Evolutionary conservation across 2,329 filamentous ascomycete species (phyloP).

Genomic region (Emergomyces orientalis): DNA sequence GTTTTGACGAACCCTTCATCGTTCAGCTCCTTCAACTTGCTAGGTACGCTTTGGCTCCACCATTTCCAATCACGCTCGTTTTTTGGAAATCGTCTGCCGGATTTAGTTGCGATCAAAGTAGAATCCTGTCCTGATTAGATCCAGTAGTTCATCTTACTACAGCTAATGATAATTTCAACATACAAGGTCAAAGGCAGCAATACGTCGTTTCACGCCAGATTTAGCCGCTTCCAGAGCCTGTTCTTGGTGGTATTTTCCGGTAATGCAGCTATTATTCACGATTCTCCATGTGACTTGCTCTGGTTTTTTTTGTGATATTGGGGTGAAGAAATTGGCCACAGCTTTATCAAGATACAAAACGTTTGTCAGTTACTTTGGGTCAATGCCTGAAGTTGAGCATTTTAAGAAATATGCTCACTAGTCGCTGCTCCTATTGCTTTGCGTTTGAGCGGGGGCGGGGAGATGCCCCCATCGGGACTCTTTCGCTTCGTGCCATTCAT

Average conservation of each 20-base stretch:
- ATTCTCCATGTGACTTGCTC: conserved; percentile 62
- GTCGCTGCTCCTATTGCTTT: conserved; percentile 47
- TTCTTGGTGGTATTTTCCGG: conserved; percentile 55
- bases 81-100: conserved; percentile 67
- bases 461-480: conserved; percentile 32
- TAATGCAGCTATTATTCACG: conserved; percentile 60
- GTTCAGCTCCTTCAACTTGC: conserved; percentile 56
- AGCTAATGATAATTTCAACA: conserved; percentile 12
- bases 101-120: conserved; percentile 70
- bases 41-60: conserved; percentile 70
- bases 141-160: not conserved
- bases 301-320: conserved; percentile 71
- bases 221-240: not conserved
- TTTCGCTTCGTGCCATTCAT: conserved; percentile 10
- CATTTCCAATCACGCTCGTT: conserved; percentile 81
- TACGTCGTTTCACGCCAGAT: conserved; percentile 20
- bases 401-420: conserved; percentile 31
- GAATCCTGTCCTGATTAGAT: conserved; percentile 54
- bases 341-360: conserved; percentile 29
- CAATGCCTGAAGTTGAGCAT: not conserved
- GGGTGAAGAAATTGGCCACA: conserved; percentile 78
- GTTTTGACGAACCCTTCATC: conserved; percentile 51
- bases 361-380: conserved; percentile 12
- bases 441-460: conserved; percentile 49
- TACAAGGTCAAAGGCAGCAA: conserved; percentile 42